phyloP scores from a whole-genome alignment of 2,329 filamentous ascomycete species.

The Pezicula rhizophila region DNA sequence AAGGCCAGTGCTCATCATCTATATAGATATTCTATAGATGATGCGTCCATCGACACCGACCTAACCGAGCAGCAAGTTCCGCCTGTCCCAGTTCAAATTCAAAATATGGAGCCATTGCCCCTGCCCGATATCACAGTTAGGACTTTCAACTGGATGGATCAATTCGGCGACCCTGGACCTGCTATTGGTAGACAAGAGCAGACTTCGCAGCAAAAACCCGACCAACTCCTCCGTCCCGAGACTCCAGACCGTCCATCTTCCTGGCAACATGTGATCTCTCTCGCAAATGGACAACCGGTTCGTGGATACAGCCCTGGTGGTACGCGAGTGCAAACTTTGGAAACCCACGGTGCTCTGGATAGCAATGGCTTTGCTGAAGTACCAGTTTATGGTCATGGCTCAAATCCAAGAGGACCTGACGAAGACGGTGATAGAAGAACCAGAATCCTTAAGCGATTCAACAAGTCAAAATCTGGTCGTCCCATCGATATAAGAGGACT shows the following conservation, averaged over 20 bases:
- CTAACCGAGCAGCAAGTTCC: no score
- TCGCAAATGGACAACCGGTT: constrained; percentile 6
- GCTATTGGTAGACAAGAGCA: constrained; percentile 1
- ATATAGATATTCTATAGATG: background rate
- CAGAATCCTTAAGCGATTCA: no score
- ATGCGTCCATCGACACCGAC: background rate
- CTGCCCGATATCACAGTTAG: background rate
- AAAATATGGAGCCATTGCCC: no score
- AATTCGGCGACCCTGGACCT: constrained; percentile 12
- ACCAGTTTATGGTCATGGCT: constrained; percentile 1
- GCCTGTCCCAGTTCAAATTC: no score
- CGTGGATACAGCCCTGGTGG: constrained; percentile 5
- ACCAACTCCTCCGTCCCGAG: background rate
- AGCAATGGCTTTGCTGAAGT: constrained; percentile 6
- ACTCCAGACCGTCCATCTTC: constrained; percentile 10
- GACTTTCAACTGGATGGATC: constrained; percentile 12
- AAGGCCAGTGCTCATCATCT: background rate
- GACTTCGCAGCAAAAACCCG: background rate
- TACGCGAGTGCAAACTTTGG: background rate
- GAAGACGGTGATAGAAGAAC: background rate
- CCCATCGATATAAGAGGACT: no score
- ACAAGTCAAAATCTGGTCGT: no score
- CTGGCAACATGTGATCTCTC: constrained; percentile 11
- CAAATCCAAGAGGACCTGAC: background rate
- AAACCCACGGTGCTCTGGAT: background rate